Evolutionary conservation across 1,139 yeast genomes (phyloP).

Genomic region (Geotrichum siamense): DNA sequence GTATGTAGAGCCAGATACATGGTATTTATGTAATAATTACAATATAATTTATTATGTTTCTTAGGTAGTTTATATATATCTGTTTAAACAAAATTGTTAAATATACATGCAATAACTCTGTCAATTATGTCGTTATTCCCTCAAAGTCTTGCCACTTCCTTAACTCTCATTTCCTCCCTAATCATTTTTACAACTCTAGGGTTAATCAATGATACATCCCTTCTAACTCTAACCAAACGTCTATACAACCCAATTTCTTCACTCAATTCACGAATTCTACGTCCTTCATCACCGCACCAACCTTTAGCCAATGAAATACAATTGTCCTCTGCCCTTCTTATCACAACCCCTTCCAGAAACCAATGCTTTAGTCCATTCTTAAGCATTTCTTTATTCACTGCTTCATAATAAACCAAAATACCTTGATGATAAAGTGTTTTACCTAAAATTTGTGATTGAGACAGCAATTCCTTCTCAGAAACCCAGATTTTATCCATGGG

Average conservation of each 20-base stretch:
- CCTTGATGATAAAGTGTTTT: conserved; percentile 41
- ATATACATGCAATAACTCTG: too few species aligned
- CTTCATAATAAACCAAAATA: conserved; percentile 37
- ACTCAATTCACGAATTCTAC: conserved; percentile 28
- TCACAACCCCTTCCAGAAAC: conserved; percentile 33
- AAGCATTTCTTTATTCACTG: conserved; percentile 39
- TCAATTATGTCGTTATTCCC: too few species aligned
- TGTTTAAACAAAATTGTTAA: too few species aligned
- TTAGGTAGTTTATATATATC: too few species aligned
- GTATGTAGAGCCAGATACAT: too few species aligned
- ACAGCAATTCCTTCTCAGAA: conserved; percentile 32
- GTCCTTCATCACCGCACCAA: conserved; percentile 24
- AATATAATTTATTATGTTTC: too few species aligned
- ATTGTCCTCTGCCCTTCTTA: conserved; percentile 20
- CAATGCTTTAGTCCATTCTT: conserved; percentile 35
- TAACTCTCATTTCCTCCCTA: conserved; percentile 5
- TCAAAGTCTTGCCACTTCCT: conserved; percentile 3
- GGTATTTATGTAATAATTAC: too few species aligned
- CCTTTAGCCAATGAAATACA: conserved; percentile 20
- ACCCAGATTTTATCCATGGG: conserved; percentile 24
- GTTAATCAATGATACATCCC: conserved; percentile 19
- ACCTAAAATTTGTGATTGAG: conserved; percentile 36
- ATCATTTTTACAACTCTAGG: conserved; percentile 11
- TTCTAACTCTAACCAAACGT: conserved; percentile 14
- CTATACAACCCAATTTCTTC: conserved; percentile 31